Conservation (phyloP, 345 rosid species). For the Acer yangbiense region DNA sequence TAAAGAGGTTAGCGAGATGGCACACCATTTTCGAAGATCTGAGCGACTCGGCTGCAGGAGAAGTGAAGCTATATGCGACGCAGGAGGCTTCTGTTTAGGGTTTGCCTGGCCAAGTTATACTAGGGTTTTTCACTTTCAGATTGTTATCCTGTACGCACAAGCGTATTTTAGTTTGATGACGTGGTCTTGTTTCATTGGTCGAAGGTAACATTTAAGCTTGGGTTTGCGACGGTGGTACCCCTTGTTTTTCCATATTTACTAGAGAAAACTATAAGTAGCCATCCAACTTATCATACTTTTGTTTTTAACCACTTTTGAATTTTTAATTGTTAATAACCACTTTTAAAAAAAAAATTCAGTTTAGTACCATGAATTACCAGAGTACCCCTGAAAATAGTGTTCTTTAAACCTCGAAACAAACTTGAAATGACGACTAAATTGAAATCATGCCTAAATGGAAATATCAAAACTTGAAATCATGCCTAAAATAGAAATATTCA, state of each 20-base stretch:
- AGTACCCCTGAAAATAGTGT: too few species aligned
- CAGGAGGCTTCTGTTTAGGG: slow-evolving; percentile 4
- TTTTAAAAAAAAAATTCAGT: too few species aligned
- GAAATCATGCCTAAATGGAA: too few species aligned
- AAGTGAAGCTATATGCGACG: neutral
- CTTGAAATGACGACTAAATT: too few species aligned
- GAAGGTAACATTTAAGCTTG: neutral
- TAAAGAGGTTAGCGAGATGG: neutral
- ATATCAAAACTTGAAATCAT: too few species aligned
- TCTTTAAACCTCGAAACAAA: too few species aligned
- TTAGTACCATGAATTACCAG: too few species aligned
- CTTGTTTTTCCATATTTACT: neutral
- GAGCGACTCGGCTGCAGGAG: neutral
- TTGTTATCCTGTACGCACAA: neutral
- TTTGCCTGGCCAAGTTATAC: neutral
- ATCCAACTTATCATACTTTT: too few species aligned
- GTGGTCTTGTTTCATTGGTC: neutral
- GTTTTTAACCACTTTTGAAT: too few species aligned
- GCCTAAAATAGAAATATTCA: too few species aligned
- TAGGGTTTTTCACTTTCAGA: slow-evolving; percentile 4
- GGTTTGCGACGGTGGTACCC: neutral
- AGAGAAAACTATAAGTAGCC: too few species aligned
- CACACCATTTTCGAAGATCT: slow-evolving; percentile 15
- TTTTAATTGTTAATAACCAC: too few species aligned
- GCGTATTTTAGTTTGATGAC: neutral